Base-by-base conservation (phyloP, 2,329 filamentous ascomycete species). In the Epichloe brachyelytri region DNA sequence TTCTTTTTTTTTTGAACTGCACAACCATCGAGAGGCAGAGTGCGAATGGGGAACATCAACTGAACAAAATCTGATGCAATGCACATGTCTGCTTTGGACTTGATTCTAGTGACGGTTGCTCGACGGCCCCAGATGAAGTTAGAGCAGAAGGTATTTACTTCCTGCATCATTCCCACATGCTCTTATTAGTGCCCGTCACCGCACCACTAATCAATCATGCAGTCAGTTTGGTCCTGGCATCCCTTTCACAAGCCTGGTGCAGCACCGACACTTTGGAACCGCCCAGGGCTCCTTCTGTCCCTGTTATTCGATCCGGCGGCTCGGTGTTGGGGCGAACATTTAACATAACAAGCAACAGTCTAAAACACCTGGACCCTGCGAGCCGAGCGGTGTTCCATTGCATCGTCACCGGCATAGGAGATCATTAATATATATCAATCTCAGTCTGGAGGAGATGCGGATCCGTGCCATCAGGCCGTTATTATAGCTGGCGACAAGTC, bases 161-260 rank as follows among this genome's bases (percentile, higher is more conserved):
- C 22, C 22, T 26, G 22, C 22, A 26, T 26, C 22, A 26, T 26
- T 26, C 22, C 22, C 22, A 26, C 22, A 26, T 26, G 22, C 26
- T 41, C 26, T 49, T 46, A 40, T 49, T 50, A 40, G 47, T 52
- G 47, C 41, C 51, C 48, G 51, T 52, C 51, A 46, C 47, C 17
- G 37, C 33, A 38, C 47, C 51, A 38, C 41, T 45, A 14, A 34
- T 37, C 30, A 38, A 34, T 43, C 38, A 44, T 39, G 41, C 48
- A 50, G 48, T 46, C 26, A 26, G 40, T 19, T 22, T 48, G 36
- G 37, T 19, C 22, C 43, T 51, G 40, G 39, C 14, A 40, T 40
- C 40, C 40, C 50, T 34, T 45, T 33, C 41, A 44, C 41, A 44
- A 44, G 17, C 11, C 20, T 51, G 43, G 43, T 15, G 26, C 19